A percentile compares a stretch with the other conserved stretches of the same genome.
Conservation (phyloP, 2,329 filamentous ascomycete species). For the Hymenoscyphus scutula region DNA sequence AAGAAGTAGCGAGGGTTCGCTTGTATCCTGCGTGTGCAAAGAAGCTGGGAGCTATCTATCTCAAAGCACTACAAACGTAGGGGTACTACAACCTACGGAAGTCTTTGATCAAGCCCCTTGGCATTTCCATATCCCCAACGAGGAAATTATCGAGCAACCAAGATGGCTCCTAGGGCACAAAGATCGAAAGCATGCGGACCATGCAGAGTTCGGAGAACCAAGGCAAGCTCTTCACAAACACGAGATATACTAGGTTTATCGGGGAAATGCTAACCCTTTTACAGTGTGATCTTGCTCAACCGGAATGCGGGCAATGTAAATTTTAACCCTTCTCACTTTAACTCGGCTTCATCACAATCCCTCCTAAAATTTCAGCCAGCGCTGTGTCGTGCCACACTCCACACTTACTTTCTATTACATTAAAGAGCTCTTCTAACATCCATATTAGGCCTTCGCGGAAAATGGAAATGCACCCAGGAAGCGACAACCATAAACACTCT, state of each 20-base stretch:
- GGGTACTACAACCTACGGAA: neutral
- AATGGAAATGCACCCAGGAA: neutral
- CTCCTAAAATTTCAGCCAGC: too few species aligned
- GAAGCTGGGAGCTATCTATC: too few species aligned
- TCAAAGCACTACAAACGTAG: too few species aligned
- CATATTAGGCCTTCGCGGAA: too few species aligned
- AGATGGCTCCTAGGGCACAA: neutral
- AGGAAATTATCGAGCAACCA: neutral
- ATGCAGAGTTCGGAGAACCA: neutral
- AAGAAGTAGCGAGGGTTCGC: too few species aligned
- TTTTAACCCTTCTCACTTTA: too few species aligned
- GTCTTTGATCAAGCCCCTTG: neutral
- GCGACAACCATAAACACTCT: neutral
- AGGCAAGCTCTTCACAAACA: neutral
- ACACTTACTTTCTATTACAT: too few species aligned
- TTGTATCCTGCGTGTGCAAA: too few species aligned
- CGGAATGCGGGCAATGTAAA: neutral
- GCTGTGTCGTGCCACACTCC: too few species aligned
- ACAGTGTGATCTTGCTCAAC: neutral
- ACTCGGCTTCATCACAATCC: too few species aligned
- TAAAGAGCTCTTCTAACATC: too few species aligned
- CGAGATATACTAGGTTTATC: neutral
- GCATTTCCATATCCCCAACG: neutral
- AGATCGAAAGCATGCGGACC: neutral
- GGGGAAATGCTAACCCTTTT: neutral